phyloP scores from a whole-genome alignment of 768 basidiomycete genomes.

The Antrodiella citrinella region DNA sequence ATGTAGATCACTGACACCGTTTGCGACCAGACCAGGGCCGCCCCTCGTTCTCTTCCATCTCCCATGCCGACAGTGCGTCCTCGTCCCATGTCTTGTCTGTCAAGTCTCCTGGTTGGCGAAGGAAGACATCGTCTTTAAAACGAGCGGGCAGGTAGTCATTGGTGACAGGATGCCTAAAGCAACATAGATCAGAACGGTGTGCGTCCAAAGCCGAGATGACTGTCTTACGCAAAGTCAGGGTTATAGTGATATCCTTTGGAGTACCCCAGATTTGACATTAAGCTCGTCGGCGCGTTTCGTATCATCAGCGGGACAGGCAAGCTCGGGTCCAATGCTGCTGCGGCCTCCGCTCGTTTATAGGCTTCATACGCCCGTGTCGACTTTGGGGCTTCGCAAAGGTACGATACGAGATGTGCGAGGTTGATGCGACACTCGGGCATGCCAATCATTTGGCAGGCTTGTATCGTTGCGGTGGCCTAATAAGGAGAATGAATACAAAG shows the following conservation, averaged over 20 bases:
- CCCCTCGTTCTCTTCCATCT: slow-evolving; percentile 33
- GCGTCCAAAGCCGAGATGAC: background rate
- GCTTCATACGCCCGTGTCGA: slow-evolving; percentile 74
- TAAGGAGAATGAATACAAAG: background rate
- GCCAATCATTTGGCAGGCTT: slow-evolving; percentile 63
- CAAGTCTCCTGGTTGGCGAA: slow-evolving; percentile 29
- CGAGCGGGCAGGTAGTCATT: slow-evolving; percentile 43
- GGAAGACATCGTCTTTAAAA: slow-evolving; percentile 30
- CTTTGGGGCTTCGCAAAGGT: slow-evolving; percentile 78
- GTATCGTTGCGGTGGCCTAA: slow-evolving; percentile 54
- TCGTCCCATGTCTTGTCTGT: slow-evolving; percentile 42
- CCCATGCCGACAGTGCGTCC: slow-evolving; percentile 36
- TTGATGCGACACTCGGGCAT: slow-evolving; percentile 81
- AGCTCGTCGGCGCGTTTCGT: slow-evolving; percentile 67
- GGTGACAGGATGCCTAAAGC: slow-evolving; percentile 39
- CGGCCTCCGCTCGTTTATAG: slow-evolving; percentile 60
- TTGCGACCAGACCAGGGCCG: slow-evolving; percentile 25
- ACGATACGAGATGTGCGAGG: slow-evolving; percentile 67
- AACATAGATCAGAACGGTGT: background rate
- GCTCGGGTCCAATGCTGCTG: slow-evolving; percentile 43
- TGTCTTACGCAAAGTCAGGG: slow-evolving; percentile 32
- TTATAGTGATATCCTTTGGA: slow-evolving; percentile 42
- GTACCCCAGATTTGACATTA: slow-evolving; percentile 47
- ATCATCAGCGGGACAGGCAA: slow-evolving; percentile 62
- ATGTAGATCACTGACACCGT: background rate